Base-by-base conservation (phyloP, 352 stramenopile genomes). In the Phytopythium cucurbitacearum region DNA sequence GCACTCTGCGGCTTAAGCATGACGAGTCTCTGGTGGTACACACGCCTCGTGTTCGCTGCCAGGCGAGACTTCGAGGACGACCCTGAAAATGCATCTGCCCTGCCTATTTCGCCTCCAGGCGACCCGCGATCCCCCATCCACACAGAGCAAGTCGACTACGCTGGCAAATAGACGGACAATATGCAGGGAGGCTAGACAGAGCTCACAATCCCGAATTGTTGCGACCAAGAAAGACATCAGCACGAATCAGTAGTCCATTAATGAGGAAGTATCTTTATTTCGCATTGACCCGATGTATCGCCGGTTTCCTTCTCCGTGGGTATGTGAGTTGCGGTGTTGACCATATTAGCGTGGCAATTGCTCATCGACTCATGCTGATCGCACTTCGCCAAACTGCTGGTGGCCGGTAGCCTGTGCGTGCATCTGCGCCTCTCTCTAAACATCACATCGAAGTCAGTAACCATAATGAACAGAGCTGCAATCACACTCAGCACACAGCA, bases 381-480 rank as follows among this genome's bases (percentile, higher is more conserved):
- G 59, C 13, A 89, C 39, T 65, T 93, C 83, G 15, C 80, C 83
- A 67, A 93, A 93, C 54, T 85, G 65, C 55, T 84, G 80, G 49
- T 93, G 83, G 0, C 78, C 83, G 0, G 76, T 88, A 28, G 64
- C 48, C 36, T 89, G 52, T 0, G 79, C 83, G 62, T 93, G 83
- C 32, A 45, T 59, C 38, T 80, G 62, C 10, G 80, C 83, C 56
- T 93, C 77, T 51, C 62, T 71, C 80, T 70, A 38, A 48, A 13
- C 13, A 40, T 33, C 9, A 48, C 36, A 46, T 6, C 49, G 7
- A 16, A 21, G 42, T 69, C 16, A 68, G 47, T 10, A 50, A 16
- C 7, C 12, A 50, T 0, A 1, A 50, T 39, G 11, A 48, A n/a
- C n/a, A 4, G 5, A 36, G 40, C 7, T 39, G 7, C 5, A 4